Evolutionary conservation across 805 yeast species (phyloP).

Genomic region (Metschnikowia kofuensis): DNA sequence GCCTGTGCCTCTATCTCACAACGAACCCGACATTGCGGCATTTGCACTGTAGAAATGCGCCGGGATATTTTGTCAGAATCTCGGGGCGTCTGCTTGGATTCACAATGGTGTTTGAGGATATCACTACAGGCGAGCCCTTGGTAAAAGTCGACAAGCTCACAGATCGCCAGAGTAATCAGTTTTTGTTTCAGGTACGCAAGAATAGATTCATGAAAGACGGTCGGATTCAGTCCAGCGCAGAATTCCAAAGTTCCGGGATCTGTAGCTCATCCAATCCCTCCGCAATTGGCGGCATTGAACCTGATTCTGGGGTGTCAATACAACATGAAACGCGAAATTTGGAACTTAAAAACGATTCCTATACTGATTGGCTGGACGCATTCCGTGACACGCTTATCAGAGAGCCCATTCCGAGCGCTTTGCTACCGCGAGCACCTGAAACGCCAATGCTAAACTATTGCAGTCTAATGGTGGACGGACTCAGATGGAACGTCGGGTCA

Average conservation of each 20-base stretch:
- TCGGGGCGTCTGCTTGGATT: slow-evolving; percentile 2
- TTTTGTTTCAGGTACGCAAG: slow-evolving; percentile 6
- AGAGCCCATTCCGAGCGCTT: slow-evolving; percentile 7
- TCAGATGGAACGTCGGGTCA: slow-evolving; percentile 36
- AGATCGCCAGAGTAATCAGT: not conserved
- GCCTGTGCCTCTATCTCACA: slow-evolving; percentile 56
- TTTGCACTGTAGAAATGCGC: slow-evolving; percentile 56
- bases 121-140: slow-evolving; percentile 14
- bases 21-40: slow-evolving; percentile 67
- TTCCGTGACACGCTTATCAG: not conserved
- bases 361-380: not conserved
- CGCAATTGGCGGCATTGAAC: not conserved
- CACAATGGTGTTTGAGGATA: slow-evolving; percentile 15
- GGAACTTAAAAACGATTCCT: not conserved
- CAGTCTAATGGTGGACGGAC: slow-evolving; percentile 8
- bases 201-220: slow-evolving; percentile 7
- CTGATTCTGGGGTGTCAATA: not conserved
- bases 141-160: slow-evolving; percentile 8
- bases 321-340: not conserved
- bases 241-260: too few relatives aligned
- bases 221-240: not conserved
- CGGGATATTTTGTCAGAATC: slow-evolving; percentile 51
- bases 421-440: slow-evolving; percentile 7
- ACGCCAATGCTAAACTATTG: slow-evolving; percentile 9
- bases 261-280: not conserved